Conservation (phyloP, 2,329 filamentous ascomycete species). For the Pseudogymnoascus sp. region DNA sequence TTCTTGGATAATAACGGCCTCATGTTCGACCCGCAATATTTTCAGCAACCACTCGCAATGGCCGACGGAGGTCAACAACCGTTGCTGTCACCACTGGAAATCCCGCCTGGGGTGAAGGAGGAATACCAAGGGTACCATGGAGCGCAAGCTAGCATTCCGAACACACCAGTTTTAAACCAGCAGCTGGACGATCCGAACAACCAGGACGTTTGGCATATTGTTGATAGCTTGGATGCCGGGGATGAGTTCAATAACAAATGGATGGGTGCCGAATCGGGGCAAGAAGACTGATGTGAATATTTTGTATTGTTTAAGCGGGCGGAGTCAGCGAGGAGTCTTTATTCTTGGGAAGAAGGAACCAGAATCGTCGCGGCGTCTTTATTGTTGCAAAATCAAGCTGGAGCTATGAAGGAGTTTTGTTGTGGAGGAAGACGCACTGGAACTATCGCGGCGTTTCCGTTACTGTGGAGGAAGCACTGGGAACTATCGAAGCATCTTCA, state of each 20-base stretch:
- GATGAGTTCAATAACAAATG: conserved; percentile 28
- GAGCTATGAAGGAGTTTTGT: too few relatives aligned
- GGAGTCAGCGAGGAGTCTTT: not conserved
- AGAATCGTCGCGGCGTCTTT: not conserved
- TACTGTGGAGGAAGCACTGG: too few relatives aligned
- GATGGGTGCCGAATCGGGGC: conserved; percentile 20
- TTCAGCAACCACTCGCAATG: not conserved
- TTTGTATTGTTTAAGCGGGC: not conserved
- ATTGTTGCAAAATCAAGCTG: not conserved
- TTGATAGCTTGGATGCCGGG: conserved; percentile 24
- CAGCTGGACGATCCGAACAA: conserved; percentile 24
- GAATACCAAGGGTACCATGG: not conserved
- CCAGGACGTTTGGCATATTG: conserved; percentile 27
- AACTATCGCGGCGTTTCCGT: too few relatives aligned
- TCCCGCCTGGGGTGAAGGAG: not conserved
- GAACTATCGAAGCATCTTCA: too few relatives aligned
- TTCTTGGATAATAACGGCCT: conserved; percentile 21
- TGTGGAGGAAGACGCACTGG: too few relatives aligned
- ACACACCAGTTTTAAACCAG: conserved; percentile 11
- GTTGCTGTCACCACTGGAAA: not conserved
- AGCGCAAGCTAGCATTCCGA: not conserved
- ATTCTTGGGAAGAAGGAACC: not conserved
- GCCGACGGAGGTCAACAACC: not conserved
- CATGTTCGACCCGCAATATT: conserved; percentile 19
- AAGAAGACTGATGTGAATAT: conserved; percentile 8